A percentile compares a stretch with the other conserved stretches of the same genome.
Evolutionary conservation across 2,329 filamentous ascomycete genomes (phyloP).

Genomic region (Erysiphe pisi): DNA sequence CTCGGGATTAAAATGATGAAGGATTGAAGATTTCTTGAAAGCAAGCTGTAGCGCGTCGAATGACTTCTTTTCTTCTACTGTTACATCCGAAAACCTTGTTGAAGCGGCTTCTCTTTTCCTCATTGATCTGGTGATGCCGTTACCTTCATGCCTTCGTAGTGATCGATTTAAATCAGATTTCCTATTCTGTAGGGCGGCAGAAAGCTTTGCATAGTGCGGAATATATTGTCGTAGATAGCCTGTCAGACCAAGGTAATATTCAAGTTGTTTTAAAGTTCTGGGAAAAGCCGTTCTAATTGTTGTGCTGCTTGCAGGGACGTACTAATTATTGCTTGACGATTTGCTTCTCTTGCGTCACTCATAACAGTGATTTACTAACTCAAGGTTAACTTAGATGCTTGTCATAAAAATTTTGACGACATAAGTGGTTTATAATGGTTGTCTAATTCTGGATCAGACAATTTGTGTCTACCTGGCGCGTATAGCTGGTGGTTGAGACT

Average conservation of each 20-base stretch:
- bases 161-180: not conserved
- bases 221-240: not conserved
- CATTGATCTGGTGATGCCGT: not conserved
- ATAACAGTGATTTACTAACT: too few relatives aligned
- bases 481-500: too few relatives aligned
- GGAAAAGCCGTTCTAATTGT: too few relatives aligned
- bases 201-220: not conserved
- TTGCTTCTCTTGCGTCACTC: too few relatives aligned
- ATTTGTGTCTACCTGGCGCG: too few relatives aligned
- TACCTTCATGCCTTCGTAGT: not conserved
- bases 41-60: not conserved
- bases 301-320: too few relatives aligned
- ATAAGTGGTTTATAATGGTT: too few relatives aligned
- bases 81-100: not conserved
- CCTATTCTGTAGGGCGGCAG: not conserved
- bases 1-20: not conserved
- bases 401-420: too few relatives aligned
- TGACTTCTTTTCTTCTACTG: not conserved
- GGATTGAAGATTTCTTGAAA: not conserved
- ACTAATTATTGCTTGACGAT: too few relatives aligned
- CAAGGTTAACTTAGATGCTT: too few relatives aligned
- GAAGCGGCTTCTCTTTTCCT: not conserved
- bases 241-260: slow-evolving; percentile 14
- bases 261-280: slow-evolving; percentile 19
- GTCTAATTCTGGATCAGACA: too few relatives aligned